Evolutionary conservation across 176 grass and related monocot genomes (phyloP), one percentile per base, ranked within the genome.

Genomic region (Oryza longistaminata): DNA sequence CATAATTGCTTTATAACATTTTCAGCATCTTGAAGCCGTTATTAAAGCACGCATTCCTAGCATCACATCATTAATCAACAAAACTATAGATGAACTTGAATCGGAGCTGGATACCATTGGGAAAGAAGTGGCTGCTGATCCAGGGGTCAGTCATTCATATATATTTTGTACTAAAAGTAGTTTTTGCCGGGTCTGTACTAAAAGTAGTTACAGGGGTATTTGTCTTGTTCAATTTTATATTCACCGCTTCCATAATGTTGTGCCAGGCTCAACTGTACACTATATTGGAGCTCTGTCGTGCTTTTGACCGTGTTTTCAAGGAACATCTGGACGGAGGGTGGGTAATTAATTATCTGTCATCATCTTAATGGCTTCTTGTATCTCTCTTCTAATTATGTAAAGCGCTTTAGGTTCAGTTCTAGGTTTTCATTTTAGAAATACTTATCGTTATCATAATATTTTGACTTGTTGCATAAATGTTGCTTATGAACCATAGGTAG

Each of bases 281-380:
- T 50, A 91, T 94, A 71, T 73, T 94, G 80, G 89, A 89, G 77
- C 80, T 91, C 42, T 94, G 92, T 34, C 92, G 89, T 53, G 89
- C 90, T 24, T 90, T 94, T 78, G 86, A 94, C 79, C 75, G 84
- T 44, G 82, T 94, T 80, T 94, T 94, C 88, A 91, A 94, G 81
- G 92, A 94, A 73, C 92, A 94, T 87, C 87, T 94, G 44, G 92
- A 94, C 46, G 92, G 92, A 87, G 92, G 93, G 93, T 92, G 8
- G 67, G 84, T 34, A 58, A 39, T 44, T 61, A 31, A 31, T 31
- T 31, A 73, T 74, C 40, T 19, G 68, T 31, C 8, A 70, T 13
- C 34, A 64, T 75, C 27, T 61, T 50, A 27, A 74, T 33, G 8
- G 73, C 13, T 21, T 10, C 48, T 66, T 11, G 0, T 74, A 31